phyloP scores from a whole-genome alignment of 2,329 filamentous ascomycete species.

The Ceratocystis huliohia region DNA sequence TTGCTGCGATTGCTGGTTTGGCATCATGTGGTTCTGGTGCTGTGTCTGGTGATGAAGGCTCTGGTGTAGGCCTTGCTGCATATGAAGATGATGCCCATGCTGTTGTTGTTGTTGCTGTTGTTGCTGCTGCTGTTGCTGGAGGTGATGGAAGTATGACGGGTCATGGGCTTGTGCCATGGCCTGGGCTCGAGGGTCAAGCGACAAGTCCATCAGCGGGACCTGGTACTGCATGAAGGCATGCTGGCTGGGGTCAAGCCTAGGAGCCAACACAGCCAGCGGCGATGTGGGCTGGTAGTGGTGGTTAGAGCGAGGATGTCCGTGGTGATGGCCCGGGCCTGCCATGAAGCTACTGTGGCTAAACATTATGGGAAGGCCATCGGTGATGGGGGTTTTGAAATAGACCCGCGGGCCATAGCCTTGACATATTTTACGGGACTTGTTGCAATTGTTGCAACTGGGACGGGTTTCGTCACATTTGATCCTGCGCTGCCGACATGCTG shows the following conservation, averaged over 20 bases:
- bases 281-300: conserved; percentile 28
- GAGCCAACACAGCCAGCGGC: conserved; percentile 5
- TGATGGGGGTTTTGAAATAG: conserved; percentile 62
- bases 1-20: conserved; percentile 1
- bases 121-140: neutral
- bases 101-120: conserved; percentile 7
- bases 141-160: neutral
- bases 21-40: neutral
- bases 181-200: neutral
- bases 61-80: neutral
- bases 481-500: conserved; percentile 81
- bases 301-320: conserved; percentile 35
- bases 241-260: conserved; percentile 9
- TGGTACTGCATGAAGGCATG: conserved; percentile 1
- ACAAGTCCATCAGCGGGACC: neutral
- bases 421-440: conserved; percentile 72
- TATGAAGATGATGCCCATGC: neutral
- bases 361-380: conserved; percentile 30
- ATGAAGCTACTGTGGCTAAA: conserved; percentile 8
- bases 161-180: neutral
- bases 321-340: neutral
- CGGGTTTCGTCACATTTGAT: conserved; percentile 95
- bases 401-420: conserved; percentile 75
- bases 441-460: conserved; percentile 70
- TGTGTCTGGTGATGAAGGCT: neutral